Evolutionary conservation across 371 early-diverging fungal genomes (phyloP), one percentile per base, ranked within the genome.

Genomic region (Saksenaea oblongispora): DNA sequence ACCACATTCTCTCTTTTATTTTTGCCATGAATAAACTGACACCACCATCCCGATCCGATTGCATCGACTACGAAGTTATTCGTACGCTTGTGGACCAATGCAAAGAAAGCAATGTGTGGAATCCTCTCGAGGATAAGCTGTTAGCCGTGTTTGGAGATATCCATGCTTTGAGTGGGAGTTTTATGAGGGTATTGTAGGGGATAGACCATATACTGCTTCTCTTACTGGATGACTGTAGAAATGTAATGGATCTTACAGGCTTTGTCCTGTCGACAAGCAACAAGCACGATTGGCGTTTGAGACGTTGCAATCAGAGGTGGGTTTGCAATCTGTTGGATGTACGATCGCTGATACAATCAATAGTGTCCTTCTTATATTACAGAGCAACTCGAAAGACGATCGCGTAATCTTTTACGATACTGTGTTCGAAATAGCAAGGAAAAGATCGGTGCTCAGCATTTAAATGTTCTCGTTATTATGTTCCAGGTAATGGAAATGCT

Each of bases 391-490:
- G 42, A 37, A 17, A 42, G 42, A n/a, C 59, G 59, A 11, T 37
- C 42, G 18, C 59, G 59, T 10, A 59, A 59, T 5, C 34, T 59
- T 17, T 41, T 59, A 9, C 59, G 42, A 17, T 42, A 59, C 15
- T 59, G 37, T 34, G 31, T 44, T 44, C 42, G 59, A 10, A 59
- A 59, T 26, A 37, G 42, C 18, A 59, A 44, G 28, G 42, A 44
- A 18, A 37, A 59, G 37, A 27, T 36, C 36, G 27, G 58, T 17
- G 35, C 18, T 34, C 35, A 61, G 28, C 59, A 70, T 11, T 15
- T 76, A 9, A 74, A 74, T 56, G 54, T 67, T 8, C 57, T 79
- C 5, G 63, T 79, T 10, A 72, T 74, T 14, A 18, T 74, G 58
- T 79, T 76, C 34, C 80, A 76, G 64, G 76, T 72, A 69, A 55